Conservation (phyloP, 805 yeast genomes). For the Saccharomycopsis fibuligera region DNA sequence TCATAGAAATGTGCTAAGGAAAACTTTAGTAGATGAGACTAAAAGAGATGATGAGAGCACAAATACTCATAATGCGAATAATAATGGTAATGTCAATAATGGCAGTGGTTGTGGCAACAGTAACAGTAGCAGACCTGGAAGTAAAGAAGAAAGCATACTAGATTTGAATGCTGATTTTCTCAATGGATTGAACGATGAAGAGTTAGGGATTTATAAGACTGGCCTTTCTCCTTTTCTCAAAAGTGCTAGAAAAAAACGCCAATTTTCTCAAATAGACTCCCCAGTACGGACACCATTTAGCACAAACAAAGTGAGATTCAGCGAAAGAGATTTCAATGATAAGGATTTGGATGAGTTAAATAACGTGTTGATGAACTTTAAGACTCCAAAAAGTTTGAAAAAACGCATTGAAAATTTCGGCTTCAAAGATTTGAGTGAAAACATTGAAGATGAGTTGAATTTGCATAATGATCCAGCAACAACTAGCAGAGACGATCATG, state of each 20-base stretch:
- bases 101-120: not conserved
- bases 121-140: too few species aligned
- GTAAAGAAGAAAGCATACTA: not conserved
- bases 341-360: constrained; percentile 9
- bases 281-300: constrained; percentile 15
- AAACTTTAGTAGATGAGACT: too few species aligned
- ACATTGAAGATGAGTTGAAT: constrained; percentile 9
- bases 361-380: constrained; percentile 10
- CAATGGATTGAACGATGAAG: constrained; percentile 5
- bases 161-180: constrained; percentile 5
- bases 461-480: not conserved
- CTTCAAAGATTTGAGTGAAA: constrained; percentile 2
- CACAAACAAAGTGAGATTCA: not conserved
- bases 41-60: too few species aligned
- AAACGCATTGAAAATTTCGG: constrained; percentile 6
- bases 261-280: constrained; percentile 6
- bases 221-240: constrained; percentile 16
- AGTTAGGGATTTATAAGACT: constrained; percentile 4
- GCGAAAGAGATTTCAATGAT: not conserved
- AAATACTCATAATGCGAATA: too few species aligned
- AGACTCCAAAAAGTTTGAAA: constrained; percentile 14
- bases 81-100: too few species aligned
- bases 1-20: too few species aligned
- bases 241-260: constrained; percentile 4
- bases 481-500: not conserved